Base-by-base conservation (phyloP, 441 rosid genomes). In the Eruca vesicaria region DNA sequence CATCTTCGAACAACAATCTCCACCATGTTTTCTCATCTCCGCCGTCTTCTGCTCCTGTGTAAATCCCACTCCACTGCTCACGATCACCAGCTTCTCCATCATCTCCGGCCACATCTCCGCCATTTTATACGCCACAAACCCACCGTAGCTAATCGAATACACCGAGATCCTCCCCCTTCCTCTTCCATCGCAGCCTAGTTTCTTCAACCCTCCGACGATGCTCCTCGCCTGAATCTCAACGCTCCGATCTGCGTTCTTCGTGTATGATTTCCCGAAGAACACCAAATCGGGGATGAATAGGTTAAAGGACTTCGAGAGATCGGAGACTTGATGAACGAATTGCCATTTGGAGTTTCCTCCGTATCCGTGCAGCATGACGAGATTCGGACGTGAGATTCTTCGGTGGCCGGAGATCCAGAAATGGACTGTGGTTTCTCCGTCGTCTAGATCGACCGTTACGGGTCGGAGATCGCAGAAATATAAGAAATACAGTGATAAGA, bases 71-170 rank as follows among this genome's bases (percentile, higher is more conserved):
- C 90, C 92, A 60, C 86, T 82, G 32, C 90, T 85, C 62, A 86
- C 83, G 6, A 89, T 87, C 82, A 83, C 91, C 8, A 87, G 72
- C 75, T 79, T 87, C 74, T 84, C 90, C 43, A 89, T 81, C 63
- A 53, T 83, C 50, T 69, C 72, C 14, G 82, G 75, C 67, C 62
- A 69, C 11, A 86, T 80, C 78, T 87, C 82, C 8, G 97, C 94
- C 79, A 89, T 83, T 71, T 80, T 80, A 72, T 84, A 87, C 38
- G 87, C 93, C 53, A 88, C 93, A 65, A 72, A 87, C 12, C 96
- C 96, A 0, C 96, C 96, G 48, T 90, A 89, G 56, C 96, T 89
- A 18, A 90, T 81, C n/a, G 89, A 80, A 63, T 83, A 89, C 15
- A 81, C 84, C 1, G 83, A 63, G 21, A 50, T 16, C 56, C 56